These are phyloP conservation scores for Stachybotrys chartarum DNA, from an alignment of 2,329 filamentous ascomycete genomes.

Conservation along the genomic window DNA sequence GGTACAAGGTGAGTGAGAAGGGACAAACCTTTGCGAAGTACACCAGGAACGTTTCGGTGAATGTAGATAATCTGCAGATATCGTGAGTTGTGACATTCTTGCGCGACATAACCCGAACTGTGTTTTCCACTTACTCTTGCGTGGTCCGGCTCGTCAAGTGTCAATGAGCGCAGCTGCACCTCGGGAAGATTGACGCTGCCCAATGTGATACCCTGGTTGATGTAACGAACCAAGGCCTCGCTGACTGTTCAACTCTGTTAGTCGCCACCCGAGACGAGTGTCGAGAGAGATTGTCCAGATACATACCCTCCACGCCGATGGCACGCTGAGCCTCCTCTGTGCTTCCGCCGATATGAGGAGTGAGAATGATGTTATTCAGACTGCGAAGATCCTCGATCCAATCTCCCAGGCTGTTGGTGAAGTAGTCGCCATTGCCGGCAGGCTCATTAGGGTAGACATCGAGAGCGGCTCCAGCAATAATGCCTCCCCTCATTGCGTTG, in stretches of 20 bases:
- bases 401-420: conserved; percentile 72
- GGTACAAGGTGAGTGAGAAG: background rate
- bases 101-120: background rate
- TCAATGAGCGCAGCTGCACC: conserved; percentile 81
- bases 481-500: conserved; percentile 76
- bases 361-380: conserved; percentile 88
- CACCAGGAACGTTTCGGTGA: conserved; percentile 93
- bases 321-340: conserved; percentile 96
- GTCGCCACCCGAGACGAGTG: background rate
- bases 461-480: conserved; percentile 87
- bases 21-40: conserved; percentile 66
- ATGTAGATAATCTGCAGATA: conserved; percentile 72
- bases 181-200: conserved; percentile 97
- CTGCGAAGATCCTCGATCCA: conserved; percentile 82
- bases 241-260: conserved; percentile 47
- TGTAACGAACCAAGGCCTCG: conserved; percentile 83
- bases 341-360: conserved; percentile 93
- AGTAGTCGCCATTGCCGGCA: conserved; percentile 90
- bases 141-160: conserved; percentile 80
- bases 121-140: conserved; percentile 53
- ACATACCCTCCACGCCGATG: conserved; percentile 75
- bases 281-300: background rate
- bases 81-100: conserved; percentile 6
- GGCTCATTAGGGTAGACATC: conserved; percentile 96
- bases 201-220: conserved; percentile 87